Evolutionary conservation across 495 filamentous ascomycete species (phyloP).

Genomic region (Aspergillus avenaceus): DNA sequence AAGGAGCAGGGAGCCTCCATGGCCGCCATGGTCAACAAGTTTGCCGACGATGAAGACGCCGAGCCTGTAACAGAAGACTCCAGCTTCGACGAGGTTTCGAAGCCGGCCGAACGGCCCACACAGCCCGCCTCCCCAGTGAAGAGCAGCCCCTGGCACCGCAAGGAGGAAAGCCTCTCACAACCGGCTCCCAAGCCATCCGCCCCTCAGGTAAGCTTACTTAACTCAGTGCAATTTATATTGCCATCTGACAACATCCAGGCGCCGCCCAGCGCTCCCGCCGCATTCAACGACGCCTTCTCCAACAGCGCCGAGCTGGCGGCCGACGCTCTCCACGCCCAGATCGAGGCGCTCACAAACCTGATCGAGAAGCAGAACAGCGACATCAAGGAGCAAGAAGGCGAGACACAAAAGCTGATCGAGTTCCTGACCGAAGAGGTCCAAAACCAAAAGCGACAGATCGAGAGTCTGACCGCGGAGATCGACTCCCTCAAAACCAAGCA

Average conservation of each 20-base stretch:
- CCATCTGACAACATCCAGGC: slow-evolving; percentile 1
- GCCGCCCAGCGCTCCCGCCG: slow-evolving; percentile 16
- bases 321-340: slow-evolving; percentile 32
- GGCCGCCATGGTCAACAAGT: slow-evolving; percentile 77
- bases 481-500: slow-evolving; percentile 42
- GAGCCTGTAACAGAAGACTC: slow-evolving; percentile 61
- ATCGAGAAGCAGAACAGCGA: slow-evolving; percentile 44
- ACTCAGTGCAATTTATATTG: not conserved
- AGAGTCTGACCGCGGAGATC: slow-evolving; percentile 41
- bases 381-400: slow-evolving; percentile 40
- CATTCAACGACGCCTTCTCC: slow-evolving; percentile 12
- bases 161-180: slow-evolving; percentile 26
- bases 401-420: slow-evolving; percentile 43
- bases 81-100: slow-evolving; percentile 79
- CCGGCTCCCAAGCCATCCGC: slow-evolving; percentile 1
- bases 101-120: slow-evolving; percentile 50
- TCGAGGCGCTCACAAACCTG: slow-evolving; percentile 41
- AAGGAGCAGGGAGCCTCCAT: slow-evolving; percentile 83
- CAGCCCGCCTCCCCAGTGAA: slow-evolving; percentile 33
- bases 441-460: slow-evolving; percentile 40
- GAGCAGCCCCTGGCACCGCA: slow-evolving; percentile 29
- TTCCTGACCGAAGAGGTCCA: slow-evolving; percentile 40
- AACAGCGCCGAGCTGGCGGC: slow-evolving; percentile 13
- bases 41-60: slow-evolving; percentile 65
- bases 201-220: slow-evolving; percentile 13